Conservation (phyloP, 371 early-diverging fungal genomes). For the Mortierella sp. region DNA sequence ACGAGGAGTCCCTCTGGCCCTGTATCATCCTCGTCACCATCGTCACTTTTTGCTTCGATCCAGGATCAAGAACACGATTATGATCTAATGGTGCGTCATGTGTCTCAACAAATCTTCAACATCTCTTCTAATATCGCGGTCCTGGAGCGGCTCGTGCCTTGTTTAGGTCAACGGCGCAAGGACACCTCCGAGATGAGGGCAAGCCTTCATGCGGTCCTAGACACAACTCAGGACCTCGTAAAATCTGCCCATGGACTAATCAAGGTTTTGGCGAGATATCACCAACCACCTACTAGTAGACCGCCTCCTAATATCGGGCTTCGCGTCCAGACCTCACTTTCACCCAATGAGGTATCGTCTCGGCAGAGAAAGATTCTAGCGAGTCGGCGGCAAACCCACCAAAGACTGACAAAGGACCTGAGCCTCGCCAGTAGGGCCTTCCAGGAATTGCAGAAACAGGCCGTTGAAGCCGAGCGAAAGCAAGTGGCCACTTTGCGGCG, state of each 20-base stretch:
- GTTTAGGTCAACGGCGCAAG: conserved; percentile 51
- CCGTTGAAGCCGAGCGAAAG: conserved; percentile 36
- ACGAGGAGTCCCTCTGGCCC: neutral
- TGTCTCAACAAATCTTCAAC: conserved; percentile 53
- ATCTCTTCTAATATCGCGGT: conserved; percentile 53
- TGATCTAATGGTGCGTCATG: conserved; percentile 44
- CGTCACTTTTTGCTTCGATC: conserved; percentile 2
- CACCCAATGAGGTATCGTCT: conserved; percentile 15
- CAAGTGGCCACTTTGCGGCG: conserved; percentile 42
- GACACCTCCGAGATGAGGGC: conserved; percentile 46
- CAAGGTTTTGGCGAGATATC: conserved; percentile 41
- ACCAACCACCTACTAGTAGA: conserved; percentile 21
- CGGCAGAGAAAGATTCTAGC: conserved; percentile 29
- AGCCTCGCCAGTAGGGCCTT: conserved; percentile 31
- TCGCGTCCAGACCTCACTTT: neutral
- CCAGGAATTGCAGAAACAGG: conserved; percentile 43
- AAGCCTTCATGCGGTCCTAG: conserved; percentile 33
- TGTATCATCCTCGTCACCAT: conserved; percentile 2
- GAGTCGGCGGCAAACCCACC: conserved; percentile 40
- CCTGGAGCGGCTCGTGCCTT: conserved; percentile 45
- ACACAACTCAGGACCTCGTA: conserved; percentile 42
- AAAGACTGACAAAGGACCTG: conserved; percentile 46
- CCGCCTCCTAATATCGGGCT: conserved; percentile 13
- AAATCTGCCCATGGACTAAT: conserved; percentile 38
- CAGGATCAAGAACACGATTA: conserved; percentile 49